Conservation (phyloP, 345 rosid genomes). For the Boechera stricta region DNA sequence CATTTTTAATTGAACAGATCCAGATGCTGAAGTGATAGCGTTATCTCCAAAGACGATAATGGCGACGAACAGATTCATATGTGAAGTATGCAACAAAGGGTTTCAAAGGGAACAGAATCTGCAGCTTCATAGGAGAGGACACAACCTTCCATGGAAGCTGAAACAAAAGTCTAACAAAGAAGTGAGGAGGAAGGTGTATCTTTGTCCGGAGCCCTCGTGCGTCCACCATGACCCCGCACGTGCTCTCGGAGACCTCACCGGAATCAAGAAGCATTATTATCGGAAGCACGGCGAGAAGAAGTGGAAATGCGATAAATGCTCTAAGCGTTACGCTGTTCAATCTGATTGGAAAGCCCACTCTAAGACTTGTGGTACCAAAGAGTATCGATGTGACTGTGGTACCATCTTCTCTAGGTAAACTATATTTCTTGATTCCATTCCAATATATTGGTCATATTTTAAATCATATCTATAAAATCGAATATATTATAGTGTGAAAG, state of each 20-base stretch:
- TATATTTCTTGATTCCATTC: conserved; percentile 14
- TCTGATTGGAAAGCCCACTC: conserved; percentile 95
- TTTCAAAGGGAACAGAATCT: conserved; percentile 83
- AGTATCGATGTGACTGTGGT: conserved; percentile 82
- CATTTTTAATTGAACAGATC: conserved; percentile 51
- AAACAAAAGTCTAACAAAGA: conserved; percentile 75
- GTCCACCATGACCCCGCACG: conserved; percentile 85
- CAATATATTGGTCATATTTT: neutral
- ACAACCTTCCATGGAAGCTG: conserved; percentile 83
- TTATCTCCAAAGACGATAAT: conserved; percentile 81
- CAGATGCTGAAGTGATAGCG: conserved; percentile 87
- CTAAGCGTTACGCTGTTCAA: conserved; percentile 76
- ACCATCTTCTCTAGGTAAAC: conserved; percentile 81
- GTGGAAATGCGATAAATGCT: conserved; percentile 85
- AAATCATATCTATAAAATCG: neutral
- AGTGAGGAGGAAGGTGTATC: conserved; percentile 72
- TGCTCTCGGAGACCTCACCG: conserved; percentile 86
- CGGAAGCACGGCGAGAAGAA: conserved; percentile 83
- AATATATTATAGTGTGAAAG: neutral
- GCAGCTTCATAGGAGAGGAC: conserved; percentile 89
- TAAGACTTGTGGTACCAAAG: conserved; percentile 69
- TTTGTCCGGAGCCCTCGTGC: conserved; percentile 84
- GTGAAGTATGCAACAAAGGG: conserved; percentile 89
- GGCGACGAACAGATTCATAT: conserved; percentile 82
- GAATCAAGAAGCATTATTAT: conserved; percentile 76